These are phyloP conservation scores for Blastobotrys raffinosifermentans DNA, from an alignment of 1,139 yeast genomes.

Conservation along the genomic window DNA sequence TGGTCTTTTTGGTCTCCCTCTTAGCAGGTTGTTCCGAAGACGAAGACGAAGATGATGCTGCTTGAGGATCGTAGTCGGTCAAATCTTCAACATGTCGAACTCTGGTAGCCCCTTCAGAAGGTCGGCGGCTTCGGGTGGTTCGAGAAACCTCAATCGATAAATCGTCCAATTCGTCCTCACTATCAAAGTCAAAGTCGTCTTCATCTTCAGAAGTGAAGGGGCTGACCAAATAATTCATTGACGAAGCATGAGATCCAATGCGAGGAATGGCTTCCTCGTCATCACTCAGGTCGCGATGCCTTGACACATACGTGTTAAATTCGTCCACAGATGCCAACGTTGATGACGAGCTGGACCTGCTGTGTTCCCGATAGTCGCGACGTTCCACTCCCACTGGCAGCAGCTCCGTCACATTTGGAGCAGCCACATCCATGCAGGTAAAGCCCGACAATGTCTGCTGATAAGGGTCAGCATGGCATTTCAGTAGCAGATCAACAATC, in stretches of 20 bases:
- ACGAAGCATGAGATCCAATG: neutral
- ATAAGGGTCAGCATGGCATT: conserved; percentile 52
- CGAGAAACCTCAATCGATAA: too few relatives aligned
- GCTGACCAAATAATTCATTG: neutral
- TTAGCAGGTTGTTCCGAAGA: neutral
- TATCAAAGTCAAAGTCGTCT: neutral
- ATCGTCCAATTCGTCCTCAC: neutral
- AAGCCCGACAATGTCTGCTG: conserved; percentile 51
- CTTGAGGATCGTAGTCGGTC: neutral
- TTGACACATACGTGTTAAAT: conserved; percentile 1
- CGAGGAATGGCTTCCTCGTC: neutral
- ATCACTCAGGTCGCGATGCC: neutral
- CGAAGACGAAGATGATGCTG: neutral
- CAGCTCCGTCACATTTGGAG: conserved; percentile 43
- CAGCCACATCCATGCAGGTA: conserved; percentile 50
- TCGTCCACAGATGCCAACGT: conserved; percentile 17
- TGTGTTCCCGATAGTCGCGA: conserved; percentile 24
- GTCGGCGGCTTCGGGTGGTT: too few relatives aligned
- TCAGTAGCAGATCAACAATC: conserved; percentile 49
- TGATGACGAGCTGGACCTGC: conserved; percentile 19
- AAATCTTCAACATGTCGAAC: neutral
- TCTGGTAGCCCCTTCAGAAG: too few relatives aligned
- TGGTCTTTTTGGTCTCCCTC: conserved; percentile 6
- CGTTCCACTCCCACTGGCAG: conserved; percentile 25
- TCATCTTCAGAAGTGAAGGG: neutral